phyloP scores from a whole-genome alignment of 768 basidiomycete species.

The Ephemerocybe angulata region DNA sequence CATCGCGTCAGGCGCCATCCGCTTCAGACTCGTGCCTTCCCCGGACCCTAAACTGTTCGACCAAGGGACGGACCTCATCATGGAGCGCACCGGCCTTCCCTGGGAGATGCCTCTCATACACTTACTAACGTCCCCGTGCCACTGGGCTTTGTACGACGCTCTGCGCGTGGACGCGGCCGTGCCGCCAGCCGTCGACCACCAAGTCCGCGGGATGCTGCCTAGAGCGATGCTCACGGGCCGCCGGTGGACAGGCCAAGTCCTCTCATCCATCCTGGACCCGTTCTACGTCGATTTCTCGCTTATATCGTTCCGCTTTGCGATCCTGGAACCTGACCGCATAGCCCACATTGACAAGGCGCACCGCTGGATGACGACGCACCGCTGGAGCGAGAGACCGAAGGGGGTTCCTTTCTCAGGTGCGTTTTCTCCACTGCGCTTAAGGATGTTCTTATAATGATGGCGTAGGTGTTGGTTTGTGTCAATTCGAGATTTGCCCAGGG shows the following conservation, averaged over 20 bases:
- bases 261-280: background rate
- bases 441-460: background rate
- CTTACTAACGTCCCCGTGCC: background rate
- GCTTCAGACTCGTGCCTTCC: background rate
- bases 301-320: background rate
- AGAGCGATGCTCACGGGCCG: background rate
- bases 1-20: background rate
- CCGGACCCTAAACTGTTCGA: background rate
- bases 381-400: background rate
- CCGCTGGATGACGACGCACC: background rate
- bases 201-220: background rate
- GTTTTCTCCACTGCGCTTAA: background rate
- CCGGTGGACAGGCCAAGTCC: background rate
- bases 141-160: background rate
- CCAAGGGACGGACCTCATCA: background rate
- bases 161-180: background rate
- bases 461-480: background rate
- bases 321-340: background rate
- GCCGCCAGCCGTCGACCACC: background rate
- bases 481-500: background rate
- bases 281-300: background rate
- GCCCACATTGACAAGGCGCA: background rate
- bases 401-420: background rate
- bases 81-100: background rate
- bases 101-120: background rate